Evolutionary conservation across 1,284 basidiomycete genomes (phyloP), one percentile per base, ranked within the genome.

Genomic region (Schizopora paradoxa): DNA sequence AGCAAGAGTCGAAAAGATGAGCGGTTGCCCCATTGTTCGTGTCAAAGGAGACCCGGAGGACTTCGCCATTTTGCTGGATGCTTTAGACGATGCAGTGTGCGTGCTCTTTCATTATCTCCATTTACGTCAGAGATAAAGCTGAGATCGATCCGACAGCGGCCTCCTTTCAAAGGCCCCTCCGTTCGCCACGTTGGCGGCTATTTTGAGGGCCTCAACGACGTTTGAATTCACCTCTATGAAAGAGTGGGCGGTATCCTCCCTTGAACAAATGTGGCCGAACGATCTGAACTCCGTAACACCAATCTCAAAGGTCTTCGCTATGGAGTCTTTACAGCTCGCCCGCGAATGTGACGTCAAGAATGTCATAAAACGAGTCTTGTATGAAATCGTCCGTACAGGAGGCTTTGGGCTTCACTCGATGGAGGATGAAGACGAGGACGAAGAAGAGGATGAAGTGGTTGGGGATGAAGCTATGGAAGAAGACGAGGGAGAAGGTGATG

Each of bases 31-130:
- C 1, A 49, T 67, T 0, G 66, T 64, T 21, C 55, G 47, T 4
- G 46, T 53, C 16, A 51, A 51, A 3, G 54, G 62, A 3, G 51
- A 47, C 2, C 56, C 60, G 25, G 46, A 54, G 1, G 66, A 69
- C 44, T 71, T 71, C 44, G 64, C 60, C 39, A 47, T 48, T 10
- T 49, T 70, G 13, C 49, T 71, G 11, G 52, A 46, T 1, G 63
- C 64, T 1, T 54, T 68, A 51, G 64, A 69, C 14, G 56, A 59
- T 14, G 60, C 57, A 3, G 62, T 69, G 68, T 70, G 51, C 21
- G 67, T 56, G 0, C 19, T 35, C 43, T 6, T n/a, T 27, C 36
- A 37, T 18, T 11, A 34, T 35, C 5, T 28, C 6, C 26, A 11
- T 6, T 26, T 26, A 35, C 27, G n/a, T 8, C 28, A n/a, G 28